Evolutionary conservation across 306 rosid species (phyloP), one percentile per base, ranked within the genome.

Genomic region (Vachellia pachyceras): DNA sequence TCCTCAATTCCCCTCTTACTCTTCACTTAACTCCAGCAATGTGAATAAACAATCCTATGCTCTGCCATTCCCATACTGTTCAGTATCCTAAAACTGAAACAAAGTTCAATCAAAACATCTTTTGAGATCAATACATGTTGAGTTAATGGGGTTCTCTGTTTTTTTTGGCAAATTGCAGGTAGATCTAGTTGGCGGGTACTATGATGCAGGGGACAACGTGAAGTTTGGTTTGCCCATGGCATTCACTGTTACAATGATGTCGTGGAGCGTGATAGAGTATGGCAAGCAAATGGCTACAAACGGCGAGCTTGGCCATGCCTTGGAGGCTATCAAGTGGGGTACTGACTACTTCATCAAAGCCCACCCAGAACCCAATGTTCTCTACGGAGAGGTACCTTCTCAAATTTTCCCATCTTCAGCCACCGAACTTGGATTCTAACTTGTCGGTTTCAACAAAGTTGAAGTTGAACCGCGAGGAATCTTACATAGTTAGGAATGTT

Each of bases 191-290:
- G 98, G 99, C 5, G 99, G 99, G 37, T 96, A 96, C 84, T 93
- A 93, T 20, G 99, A 96, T 60, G 99, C 99, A 10, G 99, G 99
- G 46, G 99, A 96, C 90, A 96, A 93, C 86, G 98, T 96, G 78
- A 96, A 96, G 86, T 96, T 96, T 55, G 99, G 99, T 1, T 44
- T 96, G 44, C 98, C 99, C 20, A 96, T 96, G 98, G 99, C 99
- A 1, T 96, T 96, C 69, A 96, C 99, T 0, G 91, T 92, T 3
- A 96, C 99, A 18, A 96, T 96, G 99, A 85, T 96, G 97, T 90
- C 97, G 3, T 96, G 99, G 99, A 92, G 99, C 70, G 92, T 96
- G 6, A 83, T 96, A 3, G 99, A 96, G 74, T 93, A 96, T 35
- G 94, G 97, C 2, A 91, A 87, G 67, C 97, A 92, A 87, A 80